Conservation (phyloP, 1,139 yeast species). For the Zygosaccharomyces sapae region DNA sequence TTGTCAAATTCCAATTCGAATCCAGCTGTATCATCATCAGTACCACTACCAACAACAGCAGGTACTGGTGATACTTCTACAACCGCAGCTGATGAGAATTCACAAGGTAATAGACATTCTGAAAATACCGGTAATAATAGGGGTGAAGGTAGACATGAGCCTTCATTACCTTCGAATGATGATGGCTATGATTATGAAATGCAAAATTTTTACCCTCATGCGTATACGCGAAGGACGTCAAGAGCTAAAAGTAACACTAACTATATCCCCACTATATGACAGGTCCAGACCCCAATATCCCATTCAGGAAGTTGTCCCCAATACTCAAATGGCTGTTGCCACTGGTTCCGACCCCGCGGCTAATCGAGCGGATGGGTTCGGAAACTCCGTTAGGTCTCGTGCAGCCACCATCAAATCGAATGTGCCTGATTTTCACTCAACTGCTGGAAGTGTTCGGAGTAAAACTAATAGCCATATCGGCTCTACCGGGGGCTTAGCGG, state of each 20-base stretch:
- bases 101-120: conserved; percentile 4
- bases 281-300: conserved; percentile 20
- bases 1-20: conserved; percentile 15
- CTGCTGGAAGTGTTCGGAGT: too few species aligned
- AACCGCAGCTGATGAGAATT: conserved; percentile 11
- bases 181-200: conserved; percentile 29
- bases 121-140: conserved; percentile 14
- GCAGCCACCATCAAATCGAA: conserved; percentile 23
- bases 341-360: conserved; percentile 10
- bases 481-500: too few species aligned
- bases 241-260: conserved; percentile 23
- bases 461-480: too few species aligned
- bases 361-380: not conserved
- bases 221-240: conserved; percentile 11
- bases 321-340: conserved; percentile 26
- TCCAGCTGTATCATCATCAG: too few species aligned
- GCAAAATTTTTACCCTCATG: conserved; percentile 23
- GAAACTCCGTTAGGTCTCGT: not conserved
- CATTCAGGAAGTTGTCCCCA: conserved; percentile 35
- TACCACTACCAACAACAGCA: not conserved
- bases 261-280: conserved; percentile 30
- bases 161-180: too few species aligned
- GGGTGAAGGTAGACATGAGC: too few species aligned
- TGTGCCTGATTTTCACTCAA: conserved; percentile 15
- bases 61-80: not conserved